These are phyloP conservation scores for Daldinia decipiens DNA, from an alignment of 495 filamentous ascomycete genomes.

Conservation along the genomic window DNA sequence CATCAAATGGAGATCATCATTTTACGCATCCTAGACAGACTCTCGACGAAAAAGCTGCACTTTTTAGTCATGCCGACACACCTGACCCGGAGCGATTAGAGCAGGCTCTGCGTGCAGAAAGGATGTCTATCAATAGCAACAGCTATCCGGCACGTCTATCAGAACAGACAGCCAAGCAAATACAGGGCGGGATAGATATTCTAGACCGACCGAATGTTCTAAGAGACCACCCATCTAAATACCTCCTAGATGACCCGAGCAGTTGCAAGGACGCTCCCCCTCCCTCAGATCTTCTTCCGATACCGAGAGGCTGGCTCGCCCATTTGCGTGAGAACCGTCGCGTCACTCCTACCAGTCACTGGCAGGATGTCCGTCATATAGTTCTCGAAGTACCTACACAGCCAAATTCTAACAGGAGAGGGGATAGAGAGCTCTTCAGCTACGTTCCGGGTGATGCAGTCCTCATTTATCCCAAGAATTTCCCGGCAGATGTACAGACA, in stretches of 20 bases:
- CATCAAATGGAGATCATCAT: conserved; percentile 3
- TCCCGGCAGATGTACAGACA: conserved; percentile 75
- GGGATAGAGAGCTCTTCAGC: conserved; percentile 47
- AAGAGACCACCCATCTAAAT: conserved; percentile 50
- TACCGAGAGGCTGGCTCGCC: conserved; percentile 61
- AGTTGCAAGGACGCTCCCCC: conserved; percentile 41
- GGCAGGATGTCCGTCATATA: conserved; percentile 94
- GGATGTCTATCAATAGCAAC: conserved; percentile 34
- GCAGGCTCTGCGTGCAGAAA: conserved; percentile 24
- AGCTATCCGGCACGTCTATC: conserved; percentile 35
- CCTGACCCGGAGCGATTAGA: conserved; percentile 17
- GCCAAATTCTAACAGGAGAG: conserved; percentile 2
- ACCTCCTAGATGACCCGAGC: conserved; percentile 39
- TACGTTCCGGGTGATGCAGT: conserved; percentile 78
- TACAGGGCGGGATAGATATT: conserved; percentile 35
- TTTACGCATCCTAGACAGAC: conserved; percentile 6
- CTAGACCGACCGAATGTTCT: conserved; percentile 51
- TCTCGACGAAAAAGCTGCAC: conserved; percentile 39
- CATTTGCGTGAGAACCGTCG: conserved; percentile 69
- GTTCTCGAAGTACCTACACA: conserved; percentile 60
- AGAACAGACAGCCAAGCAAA: conserved; percentile 36
- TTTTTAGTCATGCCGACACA: conserved; percentile 41
- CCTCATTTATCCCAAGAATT: conserved; percentile 87
- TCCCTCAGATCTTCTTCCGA: conserved; percentile 61
- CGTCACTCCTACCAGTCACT: conserved; percentile 79